These are phyloP conservation scores for Myxozyma melibiosi DNA, from an alignment of 805 yeast species.

Conservation along the genomic window DNA sequence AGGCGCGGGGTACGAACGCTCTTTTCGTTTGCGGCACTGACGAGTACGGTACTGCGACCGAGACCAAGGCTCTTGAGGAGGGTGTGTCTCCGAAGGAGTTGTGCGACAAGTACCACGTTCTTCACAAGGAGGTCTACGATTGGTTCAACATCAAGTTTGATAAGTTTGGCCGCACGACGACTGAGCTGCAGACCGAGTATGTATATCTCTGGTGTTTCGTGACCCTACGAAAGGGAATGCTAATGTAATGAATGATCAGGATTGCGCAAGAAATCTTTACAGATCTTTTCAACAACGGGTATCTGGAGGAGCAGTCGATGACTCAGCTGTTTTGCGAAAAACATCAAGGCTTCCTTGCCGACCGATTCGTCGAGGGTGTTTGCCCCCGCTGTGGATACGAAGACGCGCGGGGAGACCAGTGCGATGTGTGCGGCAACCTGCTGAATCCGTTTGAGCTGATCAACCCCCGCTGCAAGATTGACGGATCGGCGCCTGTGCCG, in stretches of 20 bases:
- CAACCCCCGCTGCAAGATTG: conserved; percentile 94
- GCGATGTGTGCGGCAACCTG: conserved; percentile 92
- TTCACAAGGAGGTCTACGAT: conserved; percentile 88
- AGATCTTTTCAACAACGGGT: conserved; percentile 74
- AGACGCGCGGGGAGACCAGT: conserved; percentile 99
- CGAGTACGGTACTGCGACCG: conserved; percentile 99
- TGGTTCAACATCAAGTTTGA: conserved; percentile 98
- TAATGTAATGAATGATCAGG: neutral
- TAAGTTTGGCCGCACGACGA: conserved; percentile 94
- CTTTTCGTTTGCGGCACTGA: conserved; percentile 95
- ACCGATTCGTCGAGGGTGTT: conserved; percentile 94
- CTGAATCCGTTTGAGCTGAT: conserved; percentile 91
- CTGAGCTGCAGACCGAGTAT: conserved; percentile 77
- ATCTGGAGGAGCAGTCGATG: conserved; percentile 81
- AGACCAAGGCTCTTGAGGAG: conserved; percentile 96
- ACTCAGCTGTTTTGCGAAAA: conserved; percentile 88
- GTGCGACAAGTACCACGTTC: conserved; percentile 85
- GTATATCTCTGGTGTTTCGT: neutral
- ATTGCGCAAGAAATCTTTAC: conserved; percentile 92
- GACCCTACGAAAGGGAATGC: neutral
- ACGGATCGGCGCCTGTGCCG: conserved; percentile 76
- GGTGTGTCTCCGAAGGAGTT: conserved; percentile 82
- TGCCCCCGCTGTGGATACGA: conserved; percentile 95
- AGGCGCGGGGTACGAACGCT: conserved; percentile 84
- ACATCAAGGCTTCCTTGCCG: conserved; percentile 92